Evolutionary conservation across 2,329 filamentous ascomycete genomes (phyloP), one percentile per base, ranked within the genome.

Genomic region (Apiospora koreana): DNA sequence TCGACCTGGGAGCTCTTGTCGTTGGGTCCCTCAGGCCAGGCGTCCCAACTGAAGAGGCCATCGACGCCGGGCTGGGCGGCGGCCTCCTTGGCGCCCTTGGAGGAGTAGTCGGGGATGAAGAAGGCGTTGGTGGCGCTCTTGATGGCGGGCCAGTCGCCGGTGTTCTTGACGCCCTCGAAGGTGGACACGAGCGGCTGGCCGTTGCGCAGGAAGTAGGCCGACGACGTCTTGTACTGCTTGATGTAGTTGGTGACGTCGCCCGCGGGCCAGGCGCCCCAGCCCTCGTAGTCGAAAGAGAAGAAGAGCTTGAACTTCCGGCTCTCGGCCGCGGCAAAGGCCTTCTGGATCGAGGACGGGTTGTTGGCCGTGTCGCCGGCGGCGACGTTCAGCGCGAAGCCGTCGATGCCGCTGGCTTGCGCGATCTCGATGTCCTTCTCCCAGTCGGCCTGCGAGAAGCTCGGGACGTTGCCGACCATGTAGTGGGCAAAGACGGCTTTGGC

Each of bases 51-150:
- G 78, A 76, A 79, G 64, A 76, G 75, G 69, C 77, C 77, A 68
- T 79, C 77, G 35, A 79, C 75, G 65, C 81, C 78, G 1, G 75
- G 75, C n/a, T 73, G 42, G 25, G 31, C 68, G 2, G 38, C 58
- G 9, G 69, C 65, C 0, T 43, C 70, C n/a, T 35, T 72, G 2
- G 82, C 79, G 1, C 84, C 84, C 1, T 84, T 76, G 4, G 81
- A 83, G 12, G 83, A 80, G 83, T 83, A 87, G 70, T 86, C 83
- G 2, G 85, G 85, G 5, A 86, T 79, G 54, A 85, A 76, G 72
- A 79, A 83, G 35, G 83, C 80, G 9, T 76, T 81, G 1, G 79
- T 71, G n/a, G 45, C 80, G 0, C 79, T 80, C 31, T 76, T 72
- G 23, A 74, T 70, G 58, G 82, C 81, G 68, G 87, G 83, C 0